phyloP scores from a whole-genome alignment of 768 basidiomycete genomes.

The Auricularia sp. region DNA sequence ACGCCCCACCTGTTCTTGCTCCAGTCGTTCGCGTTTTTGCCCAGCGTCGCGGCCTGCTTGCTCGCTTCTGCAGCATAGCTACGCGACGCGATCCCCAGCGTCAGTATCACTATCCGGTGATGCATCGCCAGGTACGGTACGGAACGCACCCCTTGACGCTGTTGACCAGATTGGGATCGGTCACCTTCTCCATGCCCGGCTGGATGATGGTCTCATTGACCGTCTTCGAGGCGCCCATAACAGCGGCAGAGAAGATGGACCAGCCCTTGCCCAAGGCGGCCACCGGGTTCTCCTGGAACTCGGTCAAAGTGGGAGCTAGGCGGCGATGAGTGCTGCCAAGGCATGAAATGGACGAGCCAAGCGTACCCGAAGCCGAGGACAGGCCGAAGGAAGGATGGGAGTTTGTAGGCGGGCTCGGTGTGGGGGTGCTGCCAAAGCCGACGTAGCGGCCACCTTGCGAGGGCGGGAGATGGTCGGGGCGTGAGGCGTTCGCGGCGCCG shows the following conservation, averaged over 20 bases:
- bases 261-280: conserved; percentile 88
- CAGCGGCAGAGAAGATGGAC: conserved; percentile 86
- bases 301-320: conserved; percentile 58
- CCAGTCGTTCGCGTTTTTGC: conserved; percentile 66
- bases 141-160: conserved; percentile 55
- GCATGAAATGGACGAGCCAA: background rate
- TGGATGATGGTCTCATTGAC: conserved; percentile 86
- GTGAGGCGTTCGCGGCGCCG: conserved; percentile 69
- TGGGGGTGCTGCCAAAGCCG: conserved; percentile 85
- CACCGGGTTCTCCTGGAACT: conserved; percentile 80
- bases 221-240: conserved; percentile 65
- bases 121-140: conserved; percentile 16
- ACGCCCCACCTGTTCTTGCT: conserved; percentile 69
- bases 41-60: conserved; percentile 50
- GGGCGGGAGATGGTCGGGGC: conserved; percentile 75
- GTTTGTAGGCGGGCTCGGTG: conserved; percentile 35
- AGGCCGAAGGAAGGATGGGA: conserved; percentile 60
- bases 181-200: conserved; percentile 73
- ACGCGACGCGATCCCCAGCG: background rate
- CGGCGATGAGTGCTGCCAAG: background rate
- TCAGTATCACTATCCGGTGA: background rate
- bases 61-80: conserved; percentile 42
- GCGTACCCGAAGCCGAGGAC: conserved; percentile 51
- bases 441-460: conserved; percentile 90
- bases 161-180: conserved; percentile 71